Evolutionary conservation across 805 yeast genomes (phyloP), one percentile per base, ranked within the genome.

Genomic region (Saccharomycopsis sp.): DNA sequence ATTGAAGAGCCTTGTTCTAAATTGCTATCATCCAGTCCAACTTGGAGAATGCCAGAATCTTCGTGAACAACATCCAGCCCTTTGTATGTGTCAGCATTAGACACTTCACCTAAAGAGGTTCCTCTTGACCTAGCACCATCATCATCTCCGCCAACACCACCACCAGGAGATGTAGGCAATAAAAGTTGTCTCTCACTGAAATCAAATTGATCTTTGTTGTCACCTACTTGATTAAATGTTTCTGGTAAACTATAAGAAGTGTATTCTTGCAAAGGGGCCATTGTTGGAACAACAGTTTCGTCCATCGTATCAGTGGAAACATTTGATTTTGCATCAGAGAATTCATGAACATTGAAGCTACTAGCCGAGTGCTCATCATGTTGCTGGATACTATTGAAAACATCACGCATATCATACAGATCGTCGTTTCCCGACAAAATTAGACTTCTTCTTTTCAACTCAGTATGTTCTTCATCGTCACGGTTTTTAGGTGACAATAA

Each of bases 401-500:
- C 11, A n/a, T 11, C 11, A 27, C n/a, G 13, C 31, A 11, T 27
- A 11, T 27, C 31, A 27, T 11, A 27, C 31, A n/a, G 13, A 11
- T 27, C 31, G 31, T 11, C 31, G 13, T 27, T 11, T 27, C 13
- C 13, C 20, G 9, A 8, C n/a, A 45, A 43, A 7, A 46, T 16
- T 6, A 26, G 35, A 27, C 47, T 43, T 4, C 36, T 26, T 38
- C 48, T 16, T 32, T 47, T 47, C 29, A 44, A 27, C 6, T 36
- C 32, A 17, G 32, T 44, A 23, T 47, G 51, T 22, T 44, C 48
- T 27, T 35, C 43, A 3, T 9, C 16, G 14, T 27, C 34, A 21
- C 48, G 23, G 24, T 44, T 43, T 21, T 47, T 26, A 4, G 51
- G 51, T 4, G 48, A 44, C 8, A 47, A 29, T 4, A 44, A 33